Evolutionary conservation across 129 eudicot species (phyloP), one percentile per base, ranked within the genome.

Genomic region (Chrysanthemum seticuspe): DNA sequence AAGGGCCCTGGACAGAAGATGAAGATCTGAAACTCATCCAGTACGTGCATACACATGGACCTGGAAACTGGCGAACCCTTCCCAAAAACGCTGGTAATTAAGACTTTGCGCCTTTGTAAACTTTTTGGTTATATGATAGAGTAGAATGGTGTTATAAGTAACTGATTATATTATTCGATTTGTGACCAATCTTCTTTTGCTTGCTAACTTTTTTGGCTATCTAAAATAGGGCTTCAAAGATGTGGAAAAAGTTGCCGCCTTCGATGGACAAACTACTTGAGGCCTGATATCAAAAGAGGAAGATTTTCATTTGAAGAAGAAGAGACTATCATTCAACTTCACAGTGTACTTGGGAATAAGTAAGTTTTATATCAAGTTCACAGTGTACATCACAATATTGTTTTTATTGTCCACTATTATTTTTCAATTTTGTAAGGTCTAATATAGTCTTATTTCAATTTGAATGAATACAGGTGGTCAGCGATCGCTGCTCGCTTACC

Each of bases 201-300:
- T 40, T 5, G 40, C 6, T 34, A 4, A 34, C 6, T 31, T 31
- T 31, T 31, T 31, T 34, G 7, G 0, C 40, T 34, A 34, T 34
- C n/a, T 4, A 34, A 88, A 0, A 34, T 31, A 88, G 95, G 89
- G 58, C 96, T 88, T 74, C 76, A 88, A 68, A 76, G 96, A 75
- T 81, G 87, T 68, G 85, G 91, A 57, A 86, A 88, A 77, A 85
- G 93, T 53, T 87, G 93, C 59, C 89, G 93, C 8, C 89, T 87
- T 45, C 82, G 89, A 54, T 88, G 96, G 96, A 86, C 91, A 10
- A 88, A 88, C 75, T 88, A 88, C 77, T 49, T 88, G 73, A 86
- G 91, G 77, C 96, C 96, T 12, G 96, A 88, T 77, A 88, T 88
- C 58, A 88, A 86, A 79, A 86, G 96, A 75, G 91, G 96, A 34